These are phyloP conservation scores for Aphanomyces euteiches DNA, from an alignment of 352 stramenopile species.

Conservation along the genomic window DNA sequence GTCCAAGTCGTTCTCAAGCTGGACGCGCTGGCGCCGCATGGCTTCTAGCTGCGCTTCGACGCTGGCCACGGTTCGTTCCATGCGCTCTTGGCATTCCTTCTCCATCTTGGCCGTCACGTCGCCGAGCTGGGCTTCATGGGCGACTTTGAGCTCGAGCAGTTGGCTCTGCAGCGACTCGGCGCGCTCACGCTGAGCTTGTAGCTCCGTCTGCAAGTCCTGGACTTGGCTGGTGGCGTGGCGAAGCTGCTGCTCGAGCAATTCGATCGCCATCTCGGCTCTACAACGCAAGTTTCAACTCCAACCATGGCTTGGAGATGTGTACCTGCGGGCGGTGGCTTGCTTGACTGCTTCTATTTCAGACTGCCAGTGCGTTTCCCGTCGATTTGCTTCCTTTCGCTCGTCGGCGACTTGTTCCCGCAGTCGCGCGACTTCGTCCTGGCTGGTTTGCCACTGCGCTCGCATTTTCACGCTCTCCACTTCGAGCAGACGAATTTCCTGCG, in stretches of 20 bases:
- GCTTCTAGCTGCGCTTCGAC: conserved; percentile 64
- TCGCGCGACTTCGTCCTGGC: conserved; percentile 53
- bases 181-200: conserved; percentile 42
- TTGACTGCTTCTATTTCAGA: conserved; percentile 40
- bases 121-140: conserved; percentile 51
- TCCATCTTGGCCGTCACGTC: conserved; percentile 57
- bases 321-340: conserved; percentile 28
- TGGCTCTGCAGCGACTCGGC: conserved; percentile 46
- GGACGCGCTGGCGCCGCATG: conserved; percentile 53
- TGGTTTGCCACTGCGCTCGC: conserved; percentile 31
- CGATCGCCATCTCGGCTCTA: conserved; percentile 33
- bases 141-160: conserved; percentile 48
- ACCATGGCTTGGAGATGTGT: not conserved
- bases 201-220: conserved; percentile 37
- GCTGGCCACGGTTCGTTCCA: conserved; percentile 49
- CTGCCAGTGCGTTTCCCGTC: conserved; percentile 41
- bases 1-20: conserved; percentile 62
- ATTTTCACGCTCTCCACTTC: conserved; percentile 16
- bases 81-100: conserved; percentile 46
- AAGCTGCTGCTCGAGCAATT: conserved; percentile 48
- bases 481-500: not conserved
- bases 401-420: conserved; percentile 55
- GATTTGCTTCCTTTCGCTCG: conserved; percentile 42
- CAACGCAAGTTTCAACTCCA: too few relatives aligned
- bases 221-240: conserved; percentile 40